Evolutionary conservation across 257 asterid genomes (phyloP).

Genomic region (Prunella vulgaris): DNA sequence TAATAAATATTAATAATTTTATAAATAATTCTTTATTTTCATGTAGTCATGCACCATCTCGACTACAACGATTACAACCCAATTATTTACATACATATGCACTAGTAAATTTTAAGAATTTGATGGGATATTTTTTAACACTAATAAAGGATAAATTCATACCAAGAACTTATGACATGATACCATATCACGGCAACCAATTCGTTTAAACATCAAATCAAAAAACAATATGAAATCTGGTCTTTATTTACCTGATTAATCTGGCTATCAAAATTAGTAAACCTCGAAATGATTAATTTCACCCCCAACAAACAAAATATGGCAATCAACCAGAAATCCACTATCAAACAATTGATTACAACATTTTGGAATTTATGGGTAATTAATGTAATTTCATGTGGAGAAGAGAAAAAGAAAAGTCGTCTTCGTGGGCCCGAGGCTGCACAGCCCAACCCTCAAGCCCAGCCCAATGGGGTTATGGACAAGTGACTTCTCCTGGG

Average conservation of each 20-base stretch:
- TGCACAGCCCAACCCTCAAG: not conserved
- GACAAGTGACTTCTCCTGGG: constrained; percentile 6
- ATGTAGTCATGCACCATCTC: too few relatives aligned
- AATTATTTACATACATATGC: too few relatives aligned
- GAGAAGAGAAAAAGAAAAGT: not conserved
- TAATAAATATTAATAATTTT: too few relatives aligned
- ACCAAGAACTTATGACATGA: not conserved
- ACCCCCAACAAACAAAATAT: constrained; percentile 1
- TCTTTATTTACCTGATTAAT: not conserved
- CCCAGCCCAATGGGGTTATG: constrained; percentile 4
- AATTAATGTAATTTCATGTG: not conserved
- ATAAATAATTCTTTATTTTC: too few relatives aligned
- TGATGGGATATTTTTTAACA: too few relatives aligned
- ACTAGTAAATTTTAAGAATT: too few relatives aligned
- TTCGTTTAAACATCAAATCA: constrained; percentile 11
- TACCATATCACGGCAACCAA: not conserved
- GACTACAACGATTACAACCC: too few relatives aligned
- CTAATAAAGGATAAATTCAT: not conserved
- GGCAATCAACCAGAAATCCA: not conserved
- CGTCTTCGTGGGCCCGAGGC: not conserved
- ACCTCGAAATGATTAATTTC: constrained; percentile 7
- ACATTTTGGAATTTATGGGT: not conserved
- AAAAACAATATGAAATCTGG: not conserved
- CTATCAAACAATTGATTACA: not conserved
- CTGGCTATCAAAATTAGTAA: not conserved